phyloP scores from a whole-genome alignment of 805 yeast species.

The Saturnispora sanitii region DNA sequence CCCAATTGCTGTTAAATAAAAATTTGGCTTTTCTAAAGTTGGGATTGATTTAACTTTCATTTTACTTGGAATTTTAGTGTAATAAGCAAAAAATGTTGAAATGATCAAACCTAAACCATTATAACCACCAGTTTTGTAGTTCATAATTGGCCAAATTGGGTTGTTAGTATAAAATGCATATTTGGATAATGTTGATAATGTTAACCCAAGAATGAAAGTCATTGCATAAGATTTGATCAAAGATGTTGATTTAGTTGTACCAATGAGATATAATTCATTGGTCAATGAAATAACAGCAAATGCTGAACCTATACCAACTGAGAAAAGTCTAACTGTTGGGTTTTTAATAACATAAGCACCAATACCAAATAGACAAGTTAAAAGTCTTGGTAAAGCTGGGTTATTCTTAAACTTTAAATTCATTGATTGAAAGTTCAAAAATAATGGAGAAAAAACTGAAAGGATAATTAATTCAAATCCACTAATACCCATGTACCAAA shows the following conservation, averaged over 20 bases:
- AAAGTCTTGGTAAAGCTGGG: constrained; percentile 47
- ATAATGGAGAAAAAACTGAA: constrained; percentile 44
- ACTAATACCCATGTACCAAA: constrained; percentile 96
- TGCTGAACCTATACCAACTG: constrained; percentile 56
- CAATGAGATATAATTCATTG: constrained; percentile 37
- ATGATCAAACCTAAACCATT: constrained; percentile 57
- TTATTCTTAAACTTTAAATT: constrained; percentile 28
- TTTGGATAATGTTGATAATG: constrained; percentile 65
- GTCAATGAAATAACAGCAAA: constrained; percentile 54
- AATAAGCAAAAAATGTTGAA: constrained; percentile 55
- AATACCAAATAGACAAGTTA: constrained; percentile 54
- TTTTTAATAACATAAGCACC: constrained; percentile 61
- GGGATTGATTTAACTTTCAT: neutral
- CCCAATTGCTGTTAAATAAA: constrained; percentile 47
- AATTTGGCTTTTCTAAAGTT: neutral
- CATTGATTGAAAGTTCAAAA: constrained; percentile 20
- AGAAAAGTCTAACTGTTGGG: constrained; percentile 63
- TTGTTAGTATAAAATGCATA: constrained; percentile 74
- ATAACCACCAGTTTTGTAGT: constrained; percentile 75
- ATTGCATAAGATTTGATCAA: constrained; percentile 36
- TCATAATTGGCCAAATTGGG: constrained; percentile 95
- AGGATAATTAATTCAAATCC: constrained; percentile 78
- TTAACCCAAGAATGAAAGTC: constrained; percentile 61
- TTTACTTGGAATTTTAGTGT: constrained; percentile 31
- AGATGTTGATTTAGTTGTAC: constrained; percentile 22